These are phyloP conservation scores for Thoreauomyces humboldtii DNA, from an alignment of 192 early-diverging fungal species.

Conservation along the genomic window DNA sequence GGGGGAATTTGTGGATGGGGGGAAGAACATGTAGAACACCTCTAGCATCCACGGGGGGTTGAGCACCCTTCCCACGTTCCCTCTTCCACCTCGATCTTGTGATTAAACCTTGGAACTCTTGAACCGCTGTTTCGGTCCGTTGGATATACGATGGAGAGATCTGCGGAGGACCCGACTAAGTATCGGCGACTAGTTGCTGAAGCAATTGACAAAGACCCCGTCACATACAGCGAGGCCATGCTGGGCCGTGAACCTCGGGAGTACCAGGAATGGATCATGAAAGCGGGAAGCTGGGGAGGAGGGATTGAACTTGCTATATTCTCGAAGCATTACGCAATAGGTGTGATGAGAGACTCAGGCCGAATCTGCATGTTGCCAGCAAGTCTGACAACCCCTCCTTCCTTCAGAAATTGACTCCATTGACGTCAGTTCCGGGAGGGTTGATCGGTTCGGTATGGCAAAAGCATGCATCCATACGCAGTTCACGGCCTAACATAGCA, in stretches of 20 bases:
- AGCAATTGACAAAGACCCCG: conserved; percentile 47
- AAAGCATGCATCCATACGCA: no score
- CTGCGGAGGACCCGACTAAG: not conserved
- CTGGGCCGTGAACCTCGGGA: conserved; percentile 54
- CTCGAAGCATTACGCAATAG: conserved; percentile 53
- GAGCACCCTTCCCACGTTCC: no score
- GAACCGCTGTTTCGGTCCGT: no score
- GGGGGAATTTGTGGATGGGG: no score
- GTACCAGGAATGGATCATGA: conserved; percentile 69
- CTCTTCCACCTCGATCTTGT: no score
- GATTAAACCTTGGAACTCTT: no score
- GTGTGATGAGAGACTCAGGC: not conserved
- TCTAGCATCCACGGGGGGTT: no score
- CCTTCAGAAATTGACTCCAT: conserved; percentile 68
- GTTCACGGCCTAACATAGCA: no score
- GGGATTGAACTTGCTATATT: conserved; percentile 82
- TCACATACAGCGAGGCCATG: conserved; percentile 57
- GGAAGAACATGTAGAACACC: no score
- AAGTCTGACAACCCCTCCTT: not conserved
- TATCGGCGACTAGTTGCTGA: conserved; percentile 13
- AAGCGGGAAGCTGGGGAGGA: conserved; percentile 73
- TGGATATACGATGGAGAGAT: no score
- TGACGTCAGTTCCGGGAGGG: conserved; percentile 65
- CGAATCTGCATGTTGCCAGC: not conserved
- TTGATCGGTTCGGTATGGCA: conserved; percentile 75